Evolutionary conservation across 1,284 basidiomycete genomes (phyloP), one percentile per base, ranked within the genome.

Genomic region (Cerrena zonata): DNA sequence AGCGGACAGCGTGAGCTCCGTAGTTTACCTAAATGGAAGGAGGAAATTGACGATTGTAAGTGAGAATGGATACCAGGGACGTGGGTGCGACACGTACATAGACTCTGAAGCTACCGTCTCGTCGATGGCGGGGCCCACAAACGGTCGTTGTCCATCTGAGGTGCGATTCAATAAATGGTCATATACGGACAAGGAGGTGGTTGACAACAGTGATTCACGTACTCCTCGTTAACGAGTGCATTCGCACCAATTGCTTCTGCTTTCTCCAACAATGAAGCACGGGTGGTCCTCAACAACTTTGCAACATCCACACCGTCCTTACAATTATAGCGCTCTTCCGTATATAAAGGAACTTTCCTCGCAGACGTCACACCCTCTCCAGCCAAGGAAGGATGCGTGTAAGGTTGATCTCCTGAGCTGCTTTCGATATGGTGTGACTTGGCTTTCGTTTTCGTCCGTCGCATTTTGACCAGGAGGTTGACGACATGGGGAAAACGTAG

Each of bases 221-320:
- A 87, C 86, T 77, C 72, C 62, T 89, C 86, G 43, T 88, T 79
- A 3, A 84, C 74, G 46, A 89, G 71, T 2, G 77, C 78, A 56
- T 81, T 82, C 1, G 76, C 80, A 11, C 80, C 82, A 3, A 78
- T 54, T 21, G 59, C 58, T 52, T 72, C 66, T n/a, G 80, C 79
- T 49, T 73, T 70, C 50, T 82, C 76, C 50, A 84, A 61, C 37
- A 88, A 61, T 37, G 68, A 65, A 7, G 69, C 65, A 45, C 85
- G 75, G 24, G 78, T 76, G 12, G 73, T 75, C 12, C 80, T 67
- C 45, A 89, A 66, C 10, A 89, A 70, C 53, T 74, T 77, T 19
- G 64, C 60, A 24, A 78, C 70, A 58, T 87, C 82, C 27, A 89
- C 86, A 1, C 75, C 86, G 47, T 78, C 80, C 12, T 66, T 67